Percentiles rank a stretch among this genome's conserved stretches.
Evolutionary conservation across 305 asterid genomes (phyloP).

Genomic region (Nicotiana rustica): DNA sequence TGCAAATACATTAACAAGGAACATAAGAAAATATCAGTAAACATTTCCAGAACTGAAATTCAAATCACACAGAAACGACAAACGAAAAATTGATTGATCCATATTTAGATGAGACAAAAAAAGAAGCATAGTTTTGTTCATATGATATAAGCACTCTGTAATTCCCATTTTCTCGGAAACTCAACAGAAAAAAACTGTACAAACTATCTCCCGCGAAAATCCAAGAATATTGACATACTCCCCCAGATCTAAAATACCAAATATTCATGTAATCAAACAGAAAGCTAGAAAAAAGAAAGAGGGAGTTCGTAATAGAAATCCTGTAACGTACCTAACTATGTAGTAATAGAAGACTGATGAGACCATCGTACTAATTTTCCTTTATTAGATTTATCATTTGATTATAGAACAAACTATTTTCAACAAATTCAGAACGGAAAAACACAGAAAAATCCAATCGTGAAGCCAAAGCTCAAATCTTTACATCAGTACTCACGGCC

Average conservation of each 20-base stretch:
- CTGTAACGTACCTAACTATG: not conserved
- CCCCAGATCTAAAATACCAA: constrained; percentile 43
- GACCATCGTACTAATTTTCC: not conserved
- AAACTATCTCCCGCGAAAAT: constrained; percentile 35
- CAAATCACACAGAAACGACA: not conserved
- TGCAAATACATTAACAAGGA: constrained; percentile 43
- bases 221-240: constrained; percentile 34
- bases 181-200: constrained; percentile 25
- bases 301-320: not conserved
- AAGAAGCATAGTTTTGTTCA: constrained; percentile 48
- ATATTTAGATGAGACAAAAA: not conserved
- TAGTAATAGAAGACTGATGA: not conserved
- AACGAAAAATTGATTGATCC: no score
- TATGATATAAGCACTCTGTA: constrained; percentile 9
- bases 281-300: not conserved
- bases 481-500: not conserved
- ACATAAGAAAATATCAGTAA: not conserved
- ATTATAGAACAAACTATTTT: not conserved
- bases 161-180: constrained; percentile 30
- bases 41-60: not conserved
- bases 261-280: not conserved
- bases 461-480: constrained; percentile 22
- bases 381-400: not conserved
- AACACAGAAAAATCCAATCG: not conserved
- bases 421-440: not conserved